Conservation (phyloP, 2,329 filamentous ascomycete species). For the Metarhizium album region DNA sequence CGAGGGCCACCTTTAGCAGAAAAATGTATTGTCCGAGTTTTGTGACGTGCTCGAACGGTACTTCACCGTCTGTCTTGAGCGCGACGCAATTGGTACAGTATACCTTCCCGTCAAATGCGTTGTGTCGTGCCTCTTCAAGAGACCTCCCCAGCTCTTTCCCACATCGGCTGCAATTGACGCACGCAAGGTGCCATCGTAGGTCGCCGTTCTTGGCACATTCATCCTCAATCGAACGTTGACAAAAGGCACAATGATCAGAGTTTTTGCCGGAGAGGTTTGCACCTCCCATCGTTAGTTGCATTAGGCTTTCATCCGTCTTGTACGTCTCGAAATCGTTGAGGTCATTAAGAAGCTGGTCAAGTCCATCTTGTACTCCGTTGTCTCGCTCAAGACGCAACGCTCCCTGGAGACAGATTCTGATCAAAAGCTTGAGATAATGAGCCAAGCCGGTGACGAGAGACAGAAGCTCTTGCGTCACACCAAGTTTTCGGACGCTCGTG, state of each 20-base stretch:
- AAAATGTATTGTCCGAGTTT: constrained; percentile 94
- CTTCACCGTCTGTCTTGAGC: constrained; percentile 39
- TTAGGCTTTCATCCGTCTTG: constrained; percentile 57
- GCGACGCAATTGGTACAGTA: constrained; percentile 60
- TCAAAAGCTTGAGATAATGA: constrained; percentile 94
- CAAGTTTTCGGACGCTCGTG: constrained; percentile 76
- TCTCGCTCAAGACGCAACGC: constrained; percentile 86
- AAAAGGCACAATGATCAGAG: constrained; percentile 75
- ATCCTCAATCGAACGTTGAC: constrained; percentile 84
- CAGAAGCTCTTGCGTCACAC: constrained; percentile 96
- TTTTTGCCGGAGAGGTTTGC: constrained; percentile 59
- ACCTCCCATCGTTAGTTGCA: constrained; percentile 56
- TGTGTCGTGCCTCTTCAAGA: constrained; percentile 61
- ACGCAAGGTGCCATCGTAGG: constrained; percentile 73
- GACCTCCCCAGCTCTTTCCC: constrained; percentile 55
- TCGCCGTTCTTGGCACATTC: constrained; percentile 72
- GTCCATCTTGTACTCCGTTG: constrained; percentile 57
- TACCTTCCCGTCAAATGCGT: constrained; percentile 53
- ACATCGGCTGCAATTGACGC: constrained; percentile 64
- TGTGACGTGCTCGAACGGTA: constrained; percentile 61
- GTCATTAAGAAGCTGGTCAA: constrained; percentile 75
- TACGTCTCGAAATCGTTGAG: constrained; percentile 72
- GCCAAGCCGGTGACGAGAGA: constrained; percentile 91
- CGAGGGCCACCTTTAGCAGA: constrained; percentile 80
- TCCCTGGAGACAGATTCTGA: constrained; percentile 91